Base-by-base conservation (phyloP, 805 yeast genomes). In the Sungouiozyma ichnusensis region DNA sequence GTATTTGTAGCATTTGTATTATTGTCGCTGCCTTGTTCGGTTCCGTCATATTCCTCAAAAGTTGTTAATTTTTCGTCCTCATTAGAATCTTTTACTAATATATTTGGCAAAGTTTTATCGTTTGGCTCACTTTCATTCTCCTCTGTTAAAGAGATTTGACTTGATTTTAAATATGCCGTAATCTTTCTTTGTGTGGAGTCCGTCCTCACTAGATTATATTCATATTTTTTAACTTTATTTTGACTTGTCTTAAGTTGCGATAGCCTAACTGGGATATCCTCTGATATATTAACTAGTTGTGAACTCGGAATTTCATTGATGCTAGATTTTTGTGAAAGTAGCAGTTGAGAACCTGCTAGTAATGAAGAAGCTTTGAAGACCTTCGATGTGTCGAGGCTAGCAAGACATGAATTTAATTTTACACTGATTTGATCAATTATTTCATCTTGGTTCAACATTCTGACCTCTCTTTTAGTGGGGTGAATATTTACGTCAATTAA, bases 401-500 rank as follows among this genome's bases (percentile, higher is more conserved):
- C 63, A 20, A 92, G 65, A 2, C 65, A 56, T 3, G 60, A 64
- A 42, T 77, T 79, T 1, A 87, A 55, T 4, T 60, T 51, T 0
- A 61, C 58, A 27, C 80, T 68, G 2, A 88, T 68, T 31, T 55
- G 51, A 33, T 79, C 86, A 9, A 85, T 73, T 16, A 92, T 86
- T 55, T 88, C 97, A 36, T 82, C 92, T 52, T 92, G 97, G 57
- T 77, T 62, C 31, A 92, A 64, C 56, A 92, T 87, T 35, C 94
- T 60, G 2, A 92, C 97, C 53, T 90, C 97, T 44, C 90, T 72
- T 52, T 92, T 92, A 0, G 97, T 90, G 0, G 98, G 98, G 56
- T 92, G 98, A 13, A 92, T 80, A 57, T 92, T 92, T 14, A 92
- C 97, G 58, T 92, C 98, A 6, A 92, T 70, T 46, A 80, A 79